Conservation (phyloP, 1,139 yeast genomes). For the Saccharomycopsis hybrid region DNA sequence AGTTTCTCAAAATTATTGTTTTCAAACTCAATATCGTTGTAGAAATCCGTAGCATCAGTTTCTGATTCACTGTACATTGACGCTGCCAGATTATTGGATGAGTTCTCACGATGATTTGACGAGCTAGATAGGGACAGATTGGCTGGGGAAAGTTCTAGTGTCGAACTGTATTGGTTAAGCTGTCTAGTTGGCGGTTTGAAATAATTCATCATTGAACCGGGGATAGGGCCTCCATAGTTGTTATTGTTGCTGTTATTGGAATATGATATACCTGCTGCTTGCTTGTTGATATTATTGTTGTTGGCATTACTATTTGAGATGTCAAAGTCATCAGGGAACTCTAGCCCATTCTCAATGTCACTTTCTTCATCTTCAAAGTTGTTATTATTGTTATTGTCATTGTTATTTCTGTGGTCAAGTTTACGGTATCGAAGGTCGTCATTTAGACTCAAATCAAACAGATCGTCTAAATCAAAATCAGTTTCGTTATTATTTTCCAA, state of each 20-base stretch:
- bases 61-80: constrained; percentile 20
- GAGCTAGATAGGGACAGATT: constrained; percentile 9
- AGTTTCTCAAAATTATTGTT: constrained; percentile 18
- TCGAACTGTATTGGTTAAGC: constrained; percentile 6
- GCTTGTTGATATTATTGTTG: no score
- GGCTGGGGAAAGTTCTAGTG: constrained; percentile 8
- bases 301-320: background rate
- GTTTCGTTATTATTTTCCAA: no score
- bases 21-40: constrained; percentile 18
- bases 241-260: background rate
- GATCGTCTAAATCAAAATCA: background rate
- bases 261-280: background rate
- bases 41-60: constrained; percentile 17
- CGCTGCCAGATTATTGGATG: constrained; percentile 9
- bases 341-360: constrained; percentile 18
- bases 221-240: no score
- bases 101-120: constrained; percentile 8
- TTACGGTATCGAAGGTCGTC: no score
- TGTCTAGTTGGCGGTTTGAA: constrained; percentile 2
- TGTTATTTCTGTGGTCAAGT: no score
- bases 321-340: constrained; percentile 19
- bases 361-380: constrained; percentile 5
- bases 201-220: no score
- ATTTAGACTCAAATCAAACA: background rate
- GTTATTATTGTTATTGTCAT: no score